Base-by-base conservation (phyloP, 805 yeast species). In the Wickerhamomyces hampshirensis region DNA sequence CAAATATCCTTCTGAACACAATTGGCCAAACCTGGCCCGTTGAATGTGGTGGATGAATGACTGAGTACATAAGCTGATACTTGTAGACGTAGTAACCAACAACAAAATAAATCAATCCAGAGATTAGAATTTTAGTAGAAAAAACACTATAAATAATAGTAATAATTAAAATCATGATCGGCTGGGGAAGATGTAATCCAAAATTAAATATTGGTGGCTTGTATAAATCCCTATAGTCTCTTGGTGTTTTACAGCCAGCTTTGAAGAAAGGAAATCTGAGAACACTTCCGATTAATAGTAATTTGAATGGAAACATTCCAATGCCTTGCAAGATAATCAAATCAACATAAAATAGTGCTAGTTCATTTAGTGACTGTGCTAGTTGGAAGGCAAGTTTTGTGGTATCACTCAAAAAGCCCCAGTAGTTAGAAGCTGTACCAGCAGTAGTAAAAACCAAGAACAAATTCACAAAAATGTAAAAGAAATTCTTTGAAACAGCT, bases 1-100 rank as follows among this genome's bases (percentile, higher is more conserved):
- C 55, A 37, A 84, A 76, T 1, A 89, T 77, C 47, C 98, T 70
- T 49, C 95, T 70, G 53, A 84, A 83, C 3, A 91, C 80, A 33
- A 88, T 66, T 0, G 96, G 95, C 98, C 97, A 91, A 1, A 91
- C 94, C 55, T 84, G 84, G 1, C 98, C 98, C 0, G 96, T 93
- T 0, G 96, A 88, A 61, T 93, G 98, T 26, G 94, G 96, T 8
- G 95, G 89, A 58, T 93, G 98, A 23, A 87, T 88, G 65, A 93
- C 82, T 0, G 96, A 83, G 57, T 86, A 91, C 46, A 93, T 66
- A 41, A 91, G 66, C 59, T 88, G 96, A 58, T 89, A 91, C 61
- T 91, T 91, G 71, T 80, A 87, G 7, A 89, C 95, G 56, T 79
- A 81, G 58, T 78, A 91, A 0, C 98, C 97, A 38, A 87, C 63